Percentiles rank a stretch among this genome's conserved stretches.
Conservation (phyloP, 2,329 filamentous ascomycete genomes). For the Pseudogymnoascus sp. region DNA sequence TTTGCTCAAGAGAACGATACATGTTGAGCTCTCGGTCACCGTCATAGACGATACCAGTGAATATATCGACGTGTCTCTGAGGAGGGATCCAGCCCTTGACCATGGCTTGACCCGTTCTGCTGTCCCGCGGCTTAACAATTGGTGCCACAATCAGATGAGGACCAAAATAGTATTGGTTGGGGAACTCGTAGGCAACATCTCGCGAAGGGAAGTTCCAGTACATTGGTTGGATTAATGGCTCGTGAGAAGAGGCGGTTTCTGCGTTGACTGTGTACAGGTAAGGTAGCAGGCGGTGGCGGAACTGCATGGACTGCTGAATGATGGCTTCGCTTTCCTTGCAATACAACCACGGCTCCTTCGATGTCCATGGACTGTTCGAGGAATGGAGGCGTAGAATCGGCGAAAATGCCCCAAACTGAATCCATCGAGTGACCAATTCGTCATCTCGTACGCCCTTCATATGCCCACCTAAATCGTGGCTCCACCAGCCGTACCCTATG, state of each 20-base stretch:
- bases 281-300: slow-evolving; percentile 51
- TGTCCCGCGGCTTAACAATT: slow-evolving; percentile 43
- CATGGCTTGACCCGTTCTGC: slow-evolving; percentile 37
- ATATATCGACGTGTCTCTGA: slow-evolving; percentile 47
- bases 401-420: slow-evolving; percentile 53
- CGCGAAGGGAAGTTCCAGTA: slow-evolving; percentile 51
- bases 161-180: slow-evolving; percentile 54
- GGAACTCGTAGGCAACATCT: slow-evolving; percentile 46
- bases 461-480: slow-evolving; percentile 60
- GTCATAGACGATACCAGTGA: slow-evolving; percentile 49
- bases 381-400: slow-evolving; percentile 56
- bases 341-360: slow-evolving; percentile 55
- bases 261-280: slow-evolving; percentile 53
- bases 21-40: slow-evolving; percentile 45
- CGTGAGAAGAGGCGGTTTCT: slow-evolving; percentile 33
- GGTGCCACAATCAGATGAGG: slow-evolving; percentile 48
- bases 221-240: slow-evolving; percentile 51
- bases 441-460: slow-evolving; percentile 48
- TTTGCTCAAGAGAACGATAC: slow-evolving; percentile 39
- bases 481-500: slow-evolving; percentile 63
- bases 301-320: slow-evolving; percentile 42
- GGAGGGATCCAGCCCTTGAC: slow-evolving; percentile 50
- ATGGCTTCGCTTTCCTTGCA: slow-evolving; percentile 36
- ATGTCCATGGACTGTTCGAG: slow-evolving; percentile 47
- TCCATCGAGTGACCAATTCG: slow-evolving; percentile 51